These are phyloP conservation scores for Aspergillus bridgeri DNA, from an alignment of 495 filamentous ascomycete genomes.

Conservation along the genomic window DNA sequence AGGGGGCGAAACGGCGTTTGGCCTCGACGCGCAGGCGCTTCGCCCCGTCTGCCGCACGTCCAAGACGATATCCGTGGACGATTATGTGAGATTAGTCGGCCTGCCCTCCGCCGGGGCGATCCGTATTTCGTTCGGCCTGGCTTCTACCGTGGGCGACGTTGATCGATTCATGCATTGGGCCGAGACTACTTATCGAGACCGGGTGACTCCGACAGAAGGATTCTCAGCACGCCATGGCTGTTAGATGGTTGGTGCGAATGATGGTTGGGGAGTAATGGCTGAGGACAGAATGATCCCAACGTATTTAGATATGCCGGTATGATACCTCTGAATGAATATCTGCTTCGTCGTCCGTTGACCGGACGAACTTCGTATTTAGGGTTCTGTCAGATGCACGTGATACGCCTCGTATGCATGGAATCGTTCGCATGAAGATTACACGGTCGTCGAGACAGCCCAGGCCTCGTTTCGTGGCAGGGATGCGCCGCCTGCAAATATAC, in stretches of 20 bases:
- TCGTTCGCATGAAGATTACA: background rate
- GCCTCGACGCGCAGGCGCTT: background rate
- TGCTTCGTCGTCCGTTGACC: background rate
- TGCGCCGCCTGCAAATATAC: background rate
- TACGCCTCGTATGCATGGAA: background rate
- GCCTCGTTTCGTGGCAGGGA: background rate
- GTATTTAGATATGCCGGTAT: background rate
- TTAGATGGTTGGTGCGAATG: constrained; percentile 3
- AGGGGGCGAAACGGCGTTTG: constrained; percentile 4
- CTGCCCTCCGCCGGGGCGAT: constrained; percentile 8
- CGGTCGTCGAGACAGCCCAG: no score
- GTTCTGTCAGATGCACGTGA: background rate
- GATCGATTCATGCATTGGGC: constrained; percentile 9
- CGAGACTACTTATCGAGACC: background rate
- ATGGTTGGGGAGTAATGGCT: no score
- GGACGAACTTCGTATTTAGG: background rate
- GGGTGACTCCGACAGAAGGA: background rate
- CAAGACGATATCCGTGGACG: background rate
- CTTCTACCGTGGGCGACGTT: constrained; percentile 4
- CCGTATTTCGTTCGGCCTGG: constrained; percentile 10
- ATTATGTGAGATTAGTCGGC: constrained; percentile 4
- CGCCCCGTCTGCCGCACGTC: background rate
- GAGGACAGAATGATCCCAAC: background rate
- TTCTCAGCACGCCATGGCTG: constrained; percentile 1
- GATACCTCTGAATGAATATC: background rate